Evolutionary conservation across 2,329 filamentous ascomycete genomes (phyloP).

Genomic region (Emergomyces orientalis): DNA sequence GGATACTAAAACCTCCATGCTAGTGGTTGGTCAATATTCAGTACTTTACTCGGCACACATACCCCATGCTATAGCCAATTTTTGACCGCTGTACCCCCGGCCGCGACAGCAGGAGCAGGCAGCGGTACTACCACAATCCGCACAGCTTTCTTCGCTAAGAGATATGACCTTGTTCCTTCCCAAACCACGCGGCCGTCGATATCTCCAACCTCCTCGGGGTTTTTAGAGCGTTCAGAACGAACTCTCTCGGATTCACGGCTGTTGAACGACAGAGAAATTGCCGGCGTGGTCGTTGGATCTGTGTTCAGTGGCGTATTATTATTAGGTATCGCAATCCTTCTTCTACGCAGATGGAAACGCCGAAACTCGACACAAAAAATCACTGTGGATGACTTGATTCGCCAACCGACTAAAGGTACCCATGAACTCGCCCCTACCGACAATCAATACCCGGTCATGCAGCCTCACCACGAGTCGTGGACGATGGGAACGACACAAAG

Average conservation of each 20-base stretch:
- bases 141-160: conserved; percentile 21
- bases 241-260: background rate
- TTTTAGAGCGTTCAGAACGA: background rate
- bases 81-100: conserved; percentile 16
- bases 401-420: background rate
- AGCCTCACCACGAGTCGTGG: background rate
- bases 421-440: background rate
- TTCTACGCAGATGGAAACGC: background rate
- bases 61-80: conserved; percentile 22
- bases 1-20: background rate
- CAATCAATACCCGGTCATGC: background rate
- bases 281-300: conserved; percentile 20
- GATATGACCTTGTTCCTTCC: conserved; percentile 18
- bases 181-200: background rate
- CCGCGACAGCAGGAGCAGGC: conserved; percentile 16
- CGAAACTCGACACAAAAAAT: background rate
- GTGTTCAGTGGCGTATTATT: conserved; percentile 9
- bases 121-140: conserved; percentile 18
- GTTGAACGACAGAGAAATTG: conserved; percentile 18
- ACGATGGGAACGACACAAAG: background rate
- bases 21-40: conserved; percentile 19
- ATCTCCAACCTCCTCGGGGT: background rate
- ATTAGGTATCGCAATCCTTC: conserved; percentile 7
- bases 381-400: conserved; percentile 1
- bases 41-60: conserved; percentile 20